Base-by-base conservation (phyloP, 768 basidiomycete genomes). In the Russula sp. region DNA sequence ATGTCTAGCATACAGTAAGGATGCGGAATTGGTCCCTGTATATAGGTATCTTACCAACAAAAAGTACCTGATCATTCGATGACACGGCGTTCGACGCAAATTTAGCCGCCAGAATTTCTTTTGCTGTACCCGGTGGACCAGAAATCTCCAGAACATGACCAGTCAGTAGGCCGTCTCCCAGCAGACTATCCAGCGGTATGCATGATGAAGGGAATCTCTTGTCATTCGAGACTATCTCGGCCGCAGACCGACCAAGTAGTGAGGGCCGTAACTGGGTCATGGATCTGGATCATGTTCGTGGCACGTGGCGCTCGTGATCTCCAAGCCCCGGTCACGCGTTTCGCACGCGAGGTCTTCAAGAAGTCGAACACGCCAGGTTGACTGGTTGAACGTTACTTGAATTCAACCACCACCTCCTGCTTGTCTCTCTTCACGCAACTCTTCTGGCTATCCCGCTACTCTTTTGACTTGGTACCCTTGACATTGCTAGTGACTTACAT, bases 111-210 rank as follows among this genome's bases (percentile, higher is more conserved):
- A 89, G 65, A 1, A 67, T 69, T 60, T 86, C 85, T 65, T 88
- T 90, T 10, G 81, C 79, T 42, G 81, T 79, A 51, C 89, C 89
- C 0, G 89, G 88, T 48, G 87, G 86, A 0, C 89, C 88, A 35
- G 87, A 87, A 66, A 91, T 74, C 73, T 91, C 89, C 20, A 90
- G 75, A 63, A 88, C 76, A 64, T 80, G 77, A 8, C 86, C 85
- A 59, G 76, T 77, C 57, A 75, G 72, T 48, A 91, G 71, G 16
- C 89, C 89, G 48, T 86, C 86, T 36, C 75, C 79, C 6, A 91
- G 77, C 2, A 90, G 70, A 18, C 73, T 73, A 66, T 90, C 85
- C 34, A 88, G 72, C 13, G 81, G 76, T 5, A 70, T 58, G 68
- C 79, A 84, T 7, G 70, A 69, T 0, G 83, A 83, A 5, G 76